phyloP scores from a whole-genome alignment of 768 basidiomycete species.

The Tubosaeta sp. region DNA sequence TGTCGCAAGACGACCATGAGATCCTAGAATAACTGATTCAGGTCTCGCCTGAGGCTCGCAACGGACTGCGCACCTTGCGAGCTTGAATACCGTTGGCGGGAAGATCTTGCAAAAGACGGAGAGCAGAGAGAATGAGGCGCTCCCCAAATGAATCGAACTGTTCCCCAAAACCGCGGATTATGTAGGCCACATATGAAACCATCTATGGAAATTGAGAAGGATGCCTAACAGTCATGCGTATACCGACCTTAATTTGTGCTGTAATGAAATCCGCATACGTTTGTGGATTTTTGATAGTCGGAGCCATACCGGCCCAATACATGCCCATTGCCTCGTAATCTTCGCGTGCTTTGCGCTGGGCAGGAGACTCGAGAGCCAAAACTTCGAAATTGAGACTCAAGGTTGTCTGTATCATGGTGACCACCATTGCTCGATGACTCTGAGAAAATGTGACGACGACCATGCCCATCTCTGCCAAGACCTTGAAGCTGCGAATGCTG shows the following conservation, averaged over 20 bases:
- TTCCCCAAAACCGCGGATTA: slow-evolving; percentile 65
- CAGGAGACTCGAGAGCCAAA: slow-evolving; percentile 72
- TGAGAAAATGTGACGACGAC: slow-evolving; percentile 89
- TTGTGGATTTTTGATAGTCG: slow-evolving; percentile 63
- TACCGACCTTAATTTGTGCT: slow-evolving; percentile 81
- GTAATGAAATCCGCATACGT: slow-evolving; percentile 81
- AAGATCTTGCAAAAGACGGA: slow-evolving; percentile 92
- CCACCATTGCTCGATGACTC: slow-evolving; percentile 62
- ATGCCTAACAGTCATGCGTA: neutral
- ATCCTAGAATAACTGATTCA: slow-evolving; percentile 49
- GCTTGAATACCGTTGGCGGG: slow-evolving; percentile 79
- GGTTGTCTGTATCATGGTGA: slow-evolving; percentile 62
- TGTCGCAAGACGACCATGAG: slow-evolving; percentile 91
- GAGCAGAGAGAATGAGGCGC: slow-evolving; percentile 68
- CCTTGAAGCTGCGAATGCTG: slow-evolving; percentile 85
- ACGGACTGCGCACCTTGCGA: slow-evolving; percentile 55
- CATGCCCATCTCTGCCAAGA: slow-evolving; percentile 90
- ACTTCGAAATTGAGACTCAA: slow-evolving; percentile 77
- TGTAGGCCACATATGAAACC: slow-evolving; percentile 88
- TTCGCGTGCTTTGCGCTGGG: slow-evolving; percentile 72
- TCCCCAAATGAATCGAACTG: slow-evolving; percentile 75
- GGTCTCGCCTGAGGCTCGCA: neutral
- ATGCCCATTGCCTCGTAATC: slow-evolving; percentile 79
- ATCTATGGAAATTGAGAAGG: slow-evolving; percentile 46
- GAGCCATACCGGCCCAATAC: slow-evolving; percentile 79